Evolutionary conservation across 1,284 basidiomycete species (phyloP), one percentile per base, ranked within the genome.

Genomic region (Ganoderma multipileum): DNA sequence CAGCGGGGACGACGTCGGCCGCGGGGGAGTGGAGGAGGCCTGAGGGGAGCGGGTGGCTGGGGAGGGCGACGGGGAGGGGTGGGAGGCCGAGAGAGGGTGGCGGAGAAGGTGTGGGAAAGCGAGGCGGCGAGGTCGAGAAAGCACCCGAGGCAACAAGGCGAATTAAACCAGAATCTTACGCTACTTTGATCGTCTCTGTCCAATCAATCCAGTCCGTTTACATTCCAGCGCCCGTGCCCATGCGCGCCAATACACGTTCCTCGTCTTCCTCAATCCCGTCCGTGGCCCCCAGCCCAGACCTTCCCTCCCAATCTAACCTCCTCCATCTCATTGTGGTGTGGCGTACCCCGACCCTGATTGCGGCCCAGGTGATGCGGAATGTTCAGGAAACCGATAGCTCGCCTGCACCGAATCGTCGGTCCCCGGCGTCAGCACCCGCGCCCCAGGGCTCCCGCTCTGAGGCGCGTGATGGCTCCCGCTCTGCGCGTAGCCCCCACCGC

Each of bases 291-390:
- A 33, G 30, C 30, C 30, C 36, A 44, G 44, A 36, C 61, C 23
- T 9, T 28, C 16, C 61, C 47, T 28, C 26, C 61, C 47, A 14
- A 30, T 44, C 28, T 12, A 23, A 18, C 38, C 30, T 54, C 38
- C 64, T 50, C 58, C n/a, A 63, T 65, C 63, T 57, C 57, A 69
- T 60, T 67, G 80, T 70, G 78, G 79, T 65, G 79, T 79, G 38
- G 75, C 79, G 72, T 80, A 81, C 26, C 80, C 79, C 44, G 79
- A 79, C 14, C 80, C 79, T 58, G 78, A 76, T 71, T 78, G 76
- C 36, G 80, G 71, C 20, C 63, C 71, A 26, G 71, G 78, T 62
- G 79, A 79, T 26, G 76, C 76, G 41, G 77, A 76, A 68, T 78
- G 75, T 65, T 77, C 77, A 18, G 76, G 74, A 70, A 78, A 77